Percentiles rank a stretch among this genome's conserved stretches.
phyloP scores from a whole-genome alignment of 208 protist genomes.

The Borovskyia barvae region DNA sequence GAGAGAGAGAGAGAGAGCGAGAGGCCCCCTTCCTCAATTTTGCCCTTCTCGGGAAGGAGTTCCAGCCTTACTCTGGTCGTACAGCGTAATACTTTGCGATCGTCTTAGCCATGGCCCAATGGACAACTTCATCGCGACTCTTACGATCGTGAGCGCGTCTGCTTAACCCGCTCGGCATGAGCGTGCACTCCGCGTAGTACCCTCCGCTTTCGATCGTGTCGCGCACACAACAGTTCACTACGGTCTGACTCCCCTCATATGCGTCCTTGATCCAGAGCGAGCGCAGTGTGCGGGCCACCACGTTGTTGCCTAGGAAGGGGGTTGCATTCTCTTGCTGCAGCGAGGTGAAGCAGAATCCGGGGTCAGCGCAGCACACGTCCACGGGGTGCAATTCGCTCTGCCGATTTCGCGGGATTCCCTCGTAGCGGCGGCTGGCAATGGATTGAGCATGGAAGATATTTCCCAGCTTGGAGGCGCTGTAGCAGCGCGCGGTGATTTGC shows the following conservation, averaged over 20 bases:
- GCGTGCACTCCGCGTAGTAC: slow-evolving; percentile 72
- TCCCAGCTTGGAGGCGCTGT: slow-evolving; percentile 81
- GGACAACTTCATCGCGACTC: slow-evolving; percentile 61
- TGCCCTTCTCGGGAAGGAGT: no score
- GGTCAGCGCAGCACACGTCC: slow-evolving; percentile 65
- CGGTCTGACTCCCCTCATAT: slow-evolving; percentile 73
- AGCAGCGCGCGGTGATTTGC: slow-evolving; percentile 65
- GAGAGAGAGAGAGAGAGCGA: no score
- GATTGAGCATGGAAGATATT: slow-evolving; percentile 82
- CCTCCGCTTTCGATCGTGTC: slow-evolving; percentile 62
- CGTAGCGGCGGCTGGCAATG: slow-evolving; percentile 64
- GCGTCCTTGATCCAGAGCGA: slow-evolving; percentile 73
- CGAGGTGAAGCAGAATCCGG: slow-evolving; percentile 65
- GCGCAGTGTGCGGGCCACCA: slow-evolving; percentile 54
- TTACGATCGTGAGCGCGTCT: slow-evolving; percentile 50
- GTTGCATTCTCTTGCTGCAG: slow-evolving; percentile 33
- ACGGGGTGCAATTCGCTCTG: slow-evolving; percentile 63
- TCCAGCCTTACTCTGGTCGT: slow-evolving; percentile 17
- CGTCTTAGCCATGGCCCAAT: slow-evolving; percentile 82
- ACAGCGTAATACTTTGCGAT: slow-evolving; percentile 79
- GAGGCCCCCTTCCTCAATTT: no score
- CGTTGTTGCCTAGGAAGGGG: slow-evolving; percentile 45
- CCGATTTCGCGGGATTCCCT: slow-evolving; percentile 61
- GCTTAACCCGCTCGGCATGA: slow-evolving; percentile 69
- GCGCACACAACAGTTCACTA: slow-evolving; percentile 69